Evolutionary conservation across 441 rosid genomes (phyloP), one percentile per base, ranked within the genome.

Genomic region (Gossypium gossypioides): DNA sequence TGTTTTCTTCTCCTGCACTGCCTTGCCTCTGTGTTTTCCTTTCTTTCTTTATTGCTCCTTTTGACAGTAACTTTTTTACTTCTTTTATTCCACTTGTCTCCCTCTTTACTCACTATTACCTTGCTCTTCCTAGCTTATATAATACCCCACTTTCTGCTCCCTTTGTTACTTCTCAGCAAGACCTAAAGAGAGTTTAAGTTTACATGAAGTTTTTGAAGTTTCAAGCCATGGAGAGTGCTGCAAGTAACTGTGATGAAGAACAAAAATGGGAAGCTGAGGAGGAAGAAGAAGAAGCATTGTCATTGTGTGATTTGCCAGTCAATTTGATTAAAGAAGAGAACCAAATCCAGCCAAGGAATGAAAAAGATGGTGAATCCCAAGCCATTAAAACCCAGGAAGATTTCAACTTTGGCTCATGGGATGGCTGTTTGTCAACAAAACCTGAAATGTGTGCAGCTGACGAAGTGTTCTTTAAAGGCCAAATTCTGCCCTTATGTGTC

Each of bases 371-470:
- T 18, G 69, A 58, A 24, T 25, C 72, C 15, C 74, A 48, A 71
- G 73, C 37, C 78, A 71, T 51, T 10, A 81, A 71, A 80, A 75
- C 27, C 44, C 76, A 75, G 27, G 84, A 85, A 60, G 78, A 88
- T 58, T 88, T 91, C 60, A 88, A 91, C 66, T 93, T 91, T 55
- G 89, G 82, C 6, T 82, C 85, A 32, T 80, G 83, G 78, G 82
- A 61, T 62, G 83, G 80, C 48, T 74, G 83, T 24, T 50, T 79
- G 46, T 80, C 86, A 1, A 64, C 75, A 37, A 82, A 77, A 52
- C 77, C 80, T 59, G 89, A 86, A 68, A 93, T 93, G 93, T 89
- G 94, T 21, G 83, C 91, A 0, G 98, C 98, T 0, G 98, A 93
- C 19, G 95, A 93, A 44, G 84, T 93, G 55, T 93, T 93, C 85